Base-by-base conservation (phyloP, 129 eudicot species). In the Tanacetum coccineum region DNA sequence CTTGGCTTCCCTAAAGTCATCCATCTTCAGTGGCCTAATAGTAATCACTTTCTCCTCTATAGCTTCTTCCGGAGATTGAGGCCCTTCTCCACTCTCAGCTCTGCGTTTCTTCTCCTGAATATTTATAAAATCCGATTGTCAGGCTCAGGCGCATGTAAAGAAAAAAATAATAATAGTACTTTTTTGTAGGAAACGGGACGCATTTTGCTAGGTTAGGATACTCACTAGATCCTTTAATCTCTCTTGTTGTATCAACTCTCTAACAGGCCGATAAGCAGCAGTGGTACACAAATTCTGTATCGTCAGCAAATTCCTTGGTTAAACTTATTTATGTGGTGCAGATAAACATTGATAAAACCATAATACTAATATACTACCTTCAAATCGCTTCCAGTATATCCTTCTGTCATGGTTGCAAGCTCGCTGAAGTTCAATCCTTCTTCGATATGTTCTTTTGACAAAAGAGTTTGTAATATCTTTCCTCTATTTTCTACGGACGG, bases 251-350 rank as follows among this genome's bases (percentile, higher is more conserved):
- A 93, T 93, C 70, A 89, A 66, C 76, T 93, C 99, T 80, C 99
- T 80, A 30, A 93, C 96, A 13, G 99, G 99, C 39, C 96, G 85
- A 75, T 87, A 87, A 56, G 97, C 97, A 68, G 97, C 97, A 64
- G 94, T 85, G 8, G 87, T 86, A 85, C 96, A 93, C 74, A 93
- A 74, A 72, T 93, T 93, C 99, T 93, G 87, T 61, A 64, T 47
- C 4, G 25, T 39, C 44, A 60, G 47, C 19, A 46, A 40, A 55
- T 9, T 30, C 55, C 3, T 4, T 58, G 13, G 73, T 76, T 45
- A n/a, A 57, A 25, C 30, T 44, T 56, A 46, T 48, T 59, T 49
- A 42, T 58, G 59, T 40, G 40, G 7, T 59, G 13, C 52, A 59
- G 52, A 53, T 32, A 20, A 51, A 15, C 25, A 44, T 0, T 20